Conservation (phyloP, 305 asterid genomes). For the Fraxinus dipetala region DNA sequence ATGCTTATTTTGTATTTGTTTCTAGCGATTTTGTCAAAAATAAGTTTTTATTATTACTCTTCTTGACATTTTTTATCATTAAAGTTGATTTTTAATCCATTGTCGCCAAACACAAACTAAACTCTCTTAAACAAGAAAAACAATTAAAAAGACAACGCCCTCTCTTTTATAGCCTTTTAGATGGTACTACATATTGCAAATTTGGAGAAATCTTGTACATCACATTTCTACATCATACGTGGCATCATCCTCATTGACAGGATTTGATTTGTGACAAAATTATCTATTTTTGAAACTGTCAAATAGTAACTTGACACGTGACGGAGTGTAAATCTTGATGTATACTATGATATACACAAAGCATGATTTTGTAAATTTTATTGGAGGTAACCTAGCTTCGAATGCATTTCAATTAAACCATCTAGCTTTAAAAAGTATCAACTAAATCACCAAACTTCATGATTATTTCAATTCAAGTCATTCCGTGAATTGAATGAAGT, state of each 20-base stretch:
- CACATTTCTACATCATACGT: not conserved
- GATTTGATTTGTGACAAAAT: not conserved
- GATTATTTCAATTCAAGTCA: not conserved
- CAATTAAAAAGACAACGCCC: not conserved
- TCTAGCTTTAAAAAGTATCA: not conserved
- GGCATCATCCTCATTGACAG: not conserved
- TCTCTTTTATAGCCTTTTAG: not conserved
- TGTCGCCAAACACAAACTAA: not conserved
- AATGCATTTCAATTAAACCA: not conserved
- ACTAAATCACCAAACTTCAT: not conserved
- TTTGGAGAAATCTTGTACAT: not conserved
- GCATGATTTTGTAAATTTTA: not conserved
- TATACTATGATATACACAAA: too few relatives aligned
- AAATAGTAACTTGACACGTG: not conserved
- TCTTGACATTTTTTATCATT: not conserved
- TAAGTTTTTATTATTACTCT: not conserved
- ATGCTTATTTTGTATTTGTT: not conserved
- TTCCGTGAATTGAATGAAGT: not conserved
- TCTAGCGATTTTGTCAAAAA: not conserved
- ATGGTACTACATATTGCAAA: not conserved
- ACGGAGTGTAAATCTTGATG: not conserved
- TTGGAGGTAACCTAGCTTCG: not conserved
- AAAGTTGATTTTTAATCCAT: not conserved
- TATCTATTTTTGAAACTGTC: too few relatives aligned
- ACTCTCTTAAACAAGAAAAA: not conserved